Evolutionary conservation across 2,329 filamentous ascomycete species (phyloP).

Genomic region (Pyrenochaeta sp.): DNA sequence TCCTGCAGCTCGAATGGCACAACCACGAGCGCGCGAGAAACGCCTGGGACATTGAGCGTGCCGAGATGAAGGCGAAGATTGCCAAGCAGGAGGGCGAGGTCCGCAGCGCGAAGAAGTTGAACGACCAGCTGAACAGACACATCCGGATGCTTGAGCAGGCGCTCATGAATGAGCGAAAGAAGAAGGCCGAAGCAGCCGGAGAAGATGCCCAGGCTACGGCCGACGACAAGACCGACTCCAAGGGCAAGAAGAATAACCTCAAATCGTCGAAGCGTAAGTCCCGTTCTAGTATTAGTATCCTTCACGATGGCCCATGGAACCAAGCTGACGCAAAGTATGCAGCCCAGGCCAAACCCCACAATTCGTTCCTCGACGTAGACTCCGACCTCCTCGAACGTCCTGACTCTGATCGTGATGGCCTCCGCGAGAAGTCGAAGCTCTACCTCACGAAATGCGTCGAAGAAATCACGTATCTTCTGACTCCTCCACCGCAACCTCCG

Average conservation of each 20-base stretch:
- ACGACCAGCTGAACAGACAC: conserved; percentile 89
- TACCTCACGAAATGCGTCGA: conserved; percentile 72
- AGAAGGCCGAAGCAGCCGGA: conserved; percentile 61
- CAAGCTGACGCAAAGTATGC: conserved; percentile 32
- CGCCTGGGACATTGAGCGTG: conserved; percentile 97
- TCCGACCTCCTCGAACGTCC: conserved; percentile 50
- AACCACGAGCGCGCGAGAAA: conserved; percentile 97
- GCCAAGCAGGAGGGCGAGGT: conserved; percentile 91
- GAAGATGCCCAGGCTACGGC: conserved; percentile 58
- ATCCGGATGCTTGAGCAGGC: conserved; percentile 88
- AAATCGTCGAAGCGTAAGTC: conserved; percentile 39
- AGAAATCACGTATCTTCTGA: conserved; percentile 72
- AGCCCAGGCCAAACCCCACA: conserved; percentile 57
- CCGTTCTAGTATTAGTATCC: conserved; percentile 9
- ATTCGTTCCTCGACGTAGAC: conserved; percentile 61
- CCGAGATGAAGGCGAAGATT: conserved; percentile 98
- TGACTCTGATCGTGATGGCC: conserved; percentile 63
- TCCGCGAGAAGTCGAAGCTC: conserved; percentile 68
- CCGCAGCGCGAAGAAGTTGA: conserved; percentile 83
- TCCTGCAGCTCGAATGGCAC: conserved; percentile 99
- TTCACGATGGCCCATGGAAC: neutral
- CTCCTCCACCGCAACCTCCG: conserved; percentile 68
- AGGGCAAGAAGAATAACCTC: conserved; percentile 42
- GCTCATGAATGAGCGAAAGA: conserved; percentile 81
- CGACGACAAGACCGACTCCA: conserved; percentile 48